phyloP scores from a whole-genome alignment of 2,329 filamentous ascomycete species.

The Botrytis cinerea region DNA sequence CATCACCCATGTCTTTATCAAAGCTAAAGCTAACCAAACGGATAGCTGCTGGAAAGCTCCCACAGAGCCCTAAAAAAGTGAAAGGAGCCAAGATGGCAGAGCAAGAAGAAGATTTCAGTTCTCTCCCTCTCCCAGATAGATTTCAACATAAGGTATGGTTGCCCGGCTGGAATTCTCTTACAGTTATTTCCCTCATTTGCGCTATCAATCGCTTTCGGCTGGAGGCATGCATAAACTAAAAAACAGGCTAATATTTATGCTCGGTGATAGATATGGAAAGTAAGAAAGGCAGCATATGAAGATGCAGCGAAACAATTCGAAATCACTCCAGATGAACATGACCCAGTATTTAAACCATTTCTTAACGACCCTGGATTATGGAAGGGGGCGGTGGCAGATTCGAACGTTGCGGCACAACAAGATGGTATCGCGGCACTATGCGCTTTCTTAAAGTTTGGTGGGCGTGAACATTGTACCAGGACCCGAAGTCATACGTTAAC shows the following conservation, averaged over 20 bases:
- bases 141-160: slow-evolving; percentile 74
- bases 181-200: background rate
- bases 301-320: slow-evolving; percentile 87
- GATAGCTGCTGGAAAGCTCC: slow-evolving; percentile 28
- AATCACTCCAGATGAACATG: slow-evolving; percentile 78
- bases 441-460: slow-evolving; percentile 89
- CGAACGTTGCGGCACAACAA: slow-evolving; percentile 94
- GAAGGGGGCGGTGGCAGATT: slow-evolving; percentile 91
- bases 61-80: slow-evolving; percentile 29
- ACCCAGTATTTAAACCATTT: slow-evolving; percentile 85
- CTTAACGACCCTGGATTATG: slow-evolving; percentile 80
- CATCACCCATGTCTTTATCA: slow-evolving; percentile 27
- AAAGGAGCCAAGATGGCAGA: slow-evolving; percentile 65
- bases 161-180: background rate
- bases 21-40: slow-evolving; percentile 37
- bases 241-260: slow-evolving; percentile 34
- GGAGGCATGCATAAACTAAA: slow-evolving; percentile 28
- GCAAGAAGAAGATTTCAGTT: slow-evolving; percentile 78
- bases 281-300: slow-evolving; percentile 92
- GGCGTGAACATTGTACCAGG: slow-evolving; percentile 73
- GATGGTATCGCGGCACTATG: slow-evolving; percentile 87
- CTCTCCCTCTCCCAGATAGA: slow-evolving; percentile 74
- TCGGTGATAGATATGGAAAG: slow-evolving; percentile 78
- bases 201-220: background rate
- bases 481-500: slow-evolving; percentile 74